Base-by-base conservation (phyloP, 495 filamentous ascomycete genomes). In the Aspergillus bridgeri region DNA sequence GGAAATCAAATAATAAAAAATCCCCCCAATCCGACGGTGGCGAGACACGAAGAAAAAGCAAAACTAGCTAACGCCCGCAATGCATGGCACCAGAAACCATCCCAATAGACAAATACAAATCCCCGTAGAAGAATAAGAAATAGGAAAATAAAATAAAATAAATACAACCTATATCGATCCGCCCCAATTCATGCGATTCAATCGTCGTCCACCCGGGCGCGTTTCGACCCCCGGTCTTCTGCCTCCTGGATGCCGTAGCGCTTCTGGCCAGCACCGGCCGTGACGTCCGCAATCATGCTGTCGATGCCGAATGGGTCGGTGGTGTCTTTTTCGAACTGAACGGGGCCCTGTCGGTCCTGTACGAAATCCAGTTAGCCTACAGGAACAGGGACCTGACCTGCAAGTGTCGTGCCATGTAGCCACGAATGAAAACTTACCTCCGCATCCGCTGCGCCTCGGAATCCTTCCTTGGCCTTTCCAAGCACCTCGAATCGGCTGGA, bases 251-350 rank as follows among this genome's bases (percentile, higher is more conserved):
- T 79, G 3, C 92, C 95, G 71, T 88, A 95, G 53, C 92, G 86
- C 69, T 96, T 89, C 70, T 84, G 88, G 0, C 85, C 80, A 20
- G 72, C 76, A 47, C 69, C 69, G 58, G 84, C 75, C 60, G 72
- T 86, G 69, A 89, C 90, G 70, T 96, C 90, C 22, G 79, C 82
- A 67, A 99, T 87, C 79, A 98, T 95, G 65, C 87, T 89, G 63
- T 96, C 91, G 57, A 98, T 91, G 27, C 92, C 88, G 63, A 98
- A 98, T 6, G 91, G 90, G 75, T 97, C 92, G 18, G 81, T 81
- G 3, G 78, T 81, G 60, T 97, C 94, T 75, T 94, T 96, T 76
- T 98, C 94, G 68, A 99, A 99, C 68, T 96, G 90, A n/a, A 99
- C 94, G 2, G 95, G 94, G 20, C 94, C 94, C 45, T 91, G 88